Base-by-base conservation (phyloP, 108 stramenopile genomes). In the Parietichytrium sp. region DNA sequence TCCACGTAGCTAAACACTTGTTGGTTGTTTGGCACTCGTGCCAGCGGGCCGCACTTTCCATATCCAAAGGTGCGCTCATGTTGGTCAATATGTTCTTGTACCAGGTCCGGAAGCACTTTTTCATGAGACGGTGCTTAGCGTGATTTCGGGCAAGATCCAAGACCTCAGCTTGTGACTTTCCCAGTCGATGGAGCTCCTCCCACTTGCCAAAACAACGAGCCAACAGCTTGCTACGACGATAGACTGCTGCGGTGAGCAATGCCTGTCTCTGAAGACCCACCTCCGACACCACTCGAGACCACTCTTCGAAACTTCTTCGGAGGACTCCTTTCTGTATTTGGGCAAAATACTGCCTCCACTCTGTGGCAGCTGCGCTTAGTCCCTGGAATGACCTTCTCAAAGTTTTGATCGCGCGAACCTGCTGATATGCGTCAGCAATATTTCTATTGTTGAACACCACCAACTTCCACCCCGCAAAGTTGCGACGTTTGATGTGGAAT, bases 231-330 rank as follows among this genome's bases (percentile, higher is more conserved):
- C 45, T 72, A 42, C 61, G 61, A 3, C 25, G 33, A 45, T 45
- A 72, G 38, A 72, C 45, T n/a, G 61, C 61, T n/a, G 61, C 61
- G 38, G 45, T n/a, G 25, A n/a, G 61, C 6, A 72, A 42, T 6
- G 10, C 61, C n/a, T 45, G 33, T 6, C 61, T 33, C 16, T 72
- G 15, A 16, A 47, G 61, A 10, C 42, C 20, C 6, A 42, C 42
- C 61, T 31, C 61, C 6, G 61, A 10, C 6, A 42, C 42, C 1
- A 72, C 6, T 10, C 45, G 10, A 6, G 20, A 25, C 61, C 61
- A 72, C 6, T 1, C 38, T 2, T 23, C 20, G 38, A 72, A 27
- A 16, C 38, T 42, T 16, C 61, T 16, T 6, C 20, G 61, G 38
- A 25, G 10, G 23, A 45, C 38, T 6, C 42, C 8, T 8, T 25